Evolutionary conservation across 768 basidiomycete species (phyloP), one percentile per base, ranked within the genome.

Genomic region (Ramaria sp.): DNA sequence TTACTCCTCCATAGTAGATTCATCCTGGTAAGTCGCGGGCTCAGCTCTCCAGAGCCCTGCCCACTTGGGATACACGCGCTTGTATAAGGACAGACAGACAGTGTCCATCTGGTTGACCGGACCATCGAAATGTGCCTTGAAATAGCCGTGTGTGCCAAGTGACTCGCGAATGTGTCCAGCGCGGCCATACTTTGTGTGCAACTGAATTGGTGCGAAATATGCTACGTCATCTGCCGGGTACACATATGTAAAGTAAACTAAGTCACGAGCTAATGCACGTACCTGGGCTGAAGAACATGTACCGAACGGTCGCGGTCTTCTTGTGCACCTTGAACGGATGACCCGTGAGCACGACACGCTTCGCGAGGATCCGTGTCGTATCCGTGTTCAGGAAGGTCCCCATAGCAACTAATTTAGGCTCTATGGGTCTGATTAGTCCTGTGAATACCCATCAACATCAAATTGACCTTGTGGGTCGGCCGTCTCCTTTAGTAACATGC

Each of bases 291-390:
- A 99, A 98, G 75, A 98, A 98, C 91, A 99, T 90, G 75, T 97
- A 98, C 55, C 95, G 85, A 63, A 99, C 84, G 6, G 95, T 98
- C 2, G 94, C 95, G 5, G 91, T 91, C 75, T 91, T 93, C 68
- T 92, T 91, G 77, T 98, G 94, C 1, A 97, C 84, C 66, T 93
- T 94, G 81, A 92, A 89, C 0, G 95, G 95, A 70, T 96, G 93
- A 0, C 95, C 95, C 2, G 95, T 93, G 45, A 99, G 76, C 61
- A 97, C 79, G 69, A 95, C 81, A n/a, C 95, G 84, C 70, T 99
- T 99, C 46, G 91, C 84, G 59, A 93, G 79, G 66, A 97, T 78
- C 22, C 95, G 83, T 1, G 90, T 92, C 37, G 95, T 90, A 69
- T 97, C 93, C 2, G 93, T 82, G 64, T 83, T 83, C 60, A 93